Evolutionary conservation across 2,329 filamentous ascomycete genomes (phyloP).

Genomic region (Fusarium mexicanum): DNA sequence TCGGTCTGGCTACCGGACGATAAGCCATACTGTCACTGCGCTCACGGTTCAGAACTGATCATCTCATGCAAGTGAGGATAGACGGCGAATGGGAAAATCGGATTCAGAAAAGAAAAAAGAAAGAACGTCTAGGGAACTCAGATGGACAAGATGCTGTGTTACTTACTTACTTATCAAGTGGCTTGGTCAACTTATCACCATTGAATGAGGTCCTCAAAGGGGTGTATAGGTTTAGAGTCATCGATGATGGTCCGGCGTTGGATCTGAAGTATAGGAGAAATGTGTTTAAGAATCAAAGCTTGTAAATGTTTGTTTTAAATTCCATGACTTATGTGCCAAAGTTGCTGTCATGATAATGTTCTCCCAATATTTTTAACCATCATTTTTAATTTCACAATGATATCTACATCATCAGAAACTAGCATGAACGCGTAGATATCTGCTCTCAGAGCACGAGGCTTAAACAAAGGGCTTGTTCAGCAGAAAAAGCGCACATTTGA

Average conservation of each 20-base stretch:
- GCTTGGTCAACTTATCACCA: conserved; percentile 22
- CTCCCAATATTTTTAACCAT: neutral
- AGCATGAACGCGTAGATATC: neutral
- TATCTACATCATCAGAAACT: neutral
- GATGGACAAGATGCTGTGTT: conserved; percentile 26
- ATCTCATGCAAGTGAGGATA: conserved; percentile 16
- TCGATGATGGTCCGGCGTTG: conserved; percentile 54
- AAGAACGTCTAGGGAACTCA: conserved; percentile 7
- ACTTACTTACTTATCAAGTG: neutral
- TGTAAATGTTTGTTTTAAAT: conserved; percentile 9
- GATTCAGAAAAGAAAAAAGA: conserved; percentile 29
- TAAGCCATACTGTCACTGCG: conserved; percentile 15
- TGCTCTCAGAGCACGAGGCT: neutral
- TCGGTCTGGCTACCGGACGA: conserved; percentile 43
- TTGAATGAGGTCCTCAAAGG: conserved; percentile 24
- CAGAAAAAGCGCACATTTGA: neutral
- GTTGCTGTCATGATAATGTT: neutral
- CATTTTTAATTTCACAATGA: neutral
- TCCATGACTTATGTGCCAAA: neutral
- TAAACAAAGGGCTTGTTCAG: neutral
- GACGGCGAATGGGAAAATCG: conserved; percentile 16
- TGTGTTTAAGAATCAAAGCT: conserved; percentile 26
- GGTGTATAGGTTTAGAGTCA: conserved; percentile 51
- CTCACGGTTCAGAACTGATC: conserved; percentile 2
- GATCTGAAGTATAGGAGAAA: conserved; percentile 43